phyloP scores from a whole-genome alignment of 345 rosid species.

The Gossypium australe region DNA sequence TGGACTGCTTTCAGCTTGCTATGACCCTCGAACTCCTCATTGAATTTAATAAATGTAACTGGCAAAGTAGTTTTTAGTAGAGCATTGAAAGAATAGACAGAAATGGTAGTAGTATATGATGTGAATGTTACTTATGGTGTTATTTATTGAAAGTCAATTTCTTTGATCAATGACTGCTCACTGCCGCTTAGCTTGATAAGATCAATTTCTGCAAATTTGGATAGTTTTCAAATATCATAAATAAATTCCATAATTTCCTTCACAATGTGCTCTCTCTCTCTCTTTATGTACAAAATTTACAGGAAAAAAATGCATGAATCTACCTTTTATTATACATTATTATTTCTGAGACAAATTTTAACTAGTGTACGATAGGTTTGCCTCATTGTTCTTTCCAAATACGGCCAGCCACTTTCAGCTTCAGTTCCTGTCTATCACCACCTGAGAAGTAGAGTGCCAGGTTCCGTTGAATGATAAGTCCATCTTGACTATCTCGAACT shows the following conservation, averaged over 20 bases:
- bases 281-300: constrained; percentile 17
- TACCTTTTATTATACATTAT: not conserved
- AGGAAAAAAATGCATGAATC: not conserved
- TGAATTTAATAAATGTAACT: too few species aligned
- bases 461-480: constrained; percentile 72
- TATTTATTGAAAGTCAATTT: too few species aligned
- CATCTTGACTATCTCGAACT: constrained; percentile 85
- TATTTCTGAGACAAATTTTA: not conserved
- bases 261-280: not conserved
- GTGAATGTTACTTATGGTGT: too few species aligned
- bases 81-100: too few species aligned
- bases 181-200: too few species aligned
- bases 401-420: constrained; percentile 74
- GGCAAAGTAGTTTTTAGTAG: too few species aligned
- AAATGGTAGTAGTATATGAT: too few species aligned
- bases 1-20: constrained; percentile 9
- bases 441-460: constrained; percentile 83
- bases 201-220: not conserved
- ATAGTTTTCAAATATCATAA: not conserved
- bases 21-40: not conserved
- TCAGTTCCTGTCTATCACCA: constrained; percentile 77
- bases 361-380: not conserved
- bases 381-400: constrained; percentile 77
- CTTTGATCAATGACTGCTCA: too few species aligned
- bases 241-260: not conserved